Base-by-base conservation (phyloP, 306 rosid genomes). In the Chamaecrista fasciculata region DNA sequence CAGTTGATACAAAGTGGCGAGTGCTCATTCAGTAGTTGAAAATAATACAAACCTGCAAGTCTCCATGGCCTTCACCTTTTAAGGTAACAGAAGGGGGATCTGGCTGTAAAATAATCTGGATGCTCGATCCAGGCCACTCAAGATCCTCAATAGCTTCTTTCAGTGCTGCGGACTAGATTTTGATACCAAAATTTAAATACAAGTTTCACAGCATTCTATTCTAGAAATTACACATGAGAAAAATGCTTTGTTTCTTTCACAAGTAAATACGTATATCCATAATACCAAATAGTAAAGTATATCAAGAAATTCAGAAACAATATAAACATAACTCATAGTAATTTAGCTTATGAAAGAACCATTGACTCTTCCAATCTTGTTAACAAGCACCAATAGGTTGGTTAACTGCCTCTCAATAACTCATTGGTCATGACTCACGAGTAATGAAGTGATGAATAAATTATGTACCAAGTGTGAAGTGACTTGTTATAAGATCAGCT, bases 131-230 rank as follows among this genome's bases (percentile, higher is more conserved):
- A 53, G 97, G 98, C 97, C 97, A 90, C 74, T 93, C 97, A 64
- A 93, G 98, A 90, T 93, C 97, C 70, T 93, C 98, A 67, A 93
- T 83, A 36, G 96, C 98, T 80, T 93, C 98, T 80, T 93, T 90
- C 57, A 93, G 78, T 20, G 85, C 91, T 71, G 94, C 94, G 69
- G 97, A 88, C 98, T 93, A 78, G 47, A 77, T 55, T 34, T 23
- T 52, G 62, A 78, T 60, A 59, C 62, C 77, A 62, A 9, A 48
- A 75, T 61, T 58, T 71, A 47, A 67, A 51, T 20, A 51, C 68
- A 57, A 59, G 72, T 12, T 48, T 76, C 37, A 5, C n/a, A 16
- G 25, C 14, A 58, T 58, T 28, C 64, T 29, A 40, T 29, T 8
- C 12, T 29, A 58, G 4, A n/a, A 33, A 51, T 47, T 19, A 48